Percentiles rank a stretch among this genome's conserved stretches.
Conservation (phyloP, 352 stramenopile genomes). For the Pythium phragmiticola region DNA sequence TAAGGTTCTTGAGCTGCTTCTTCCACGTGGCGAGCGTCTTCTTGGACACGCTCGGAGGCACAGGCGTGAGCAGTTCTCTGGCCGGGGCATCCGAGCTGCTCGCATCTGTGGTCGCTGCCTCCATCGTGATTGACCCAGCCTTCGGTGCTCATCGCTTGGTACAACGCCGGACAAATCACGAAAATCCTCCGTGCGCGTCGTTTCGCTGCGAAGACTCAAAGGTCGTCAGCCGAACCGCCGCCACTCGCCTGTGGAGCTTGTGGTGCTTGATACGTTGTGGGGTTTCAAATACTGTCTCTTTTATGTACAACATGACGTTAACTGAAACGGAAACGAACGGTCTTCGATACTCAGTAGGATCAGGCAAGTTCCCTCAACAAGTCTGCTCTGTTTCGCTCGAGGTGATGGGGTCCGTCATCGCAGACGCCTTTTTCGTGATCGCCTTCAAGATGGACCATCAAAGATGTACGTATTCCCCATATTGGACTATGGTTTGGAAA, state of each 20-base stretch:
- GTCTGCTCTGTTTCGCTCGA: no score
- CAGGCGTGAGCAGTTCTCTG: not conserved
- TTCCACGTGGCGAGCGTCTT: conserved; percentile 37
- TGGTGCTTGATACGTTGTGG: not conserved
- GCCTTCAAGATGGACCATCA: no score
- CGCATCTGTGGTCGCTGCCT: not conserved
- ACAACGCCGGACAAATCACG: no score
- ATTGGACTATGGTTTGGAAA: no score
- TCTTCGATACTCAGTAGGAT: no score
- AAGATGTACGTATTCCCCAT: no score
- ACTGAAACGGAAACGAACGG: not conserved
- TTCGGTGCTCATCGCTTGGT: not conserved
- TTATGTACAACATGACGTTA: not conserved
- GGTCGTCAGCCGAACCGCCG: no score
- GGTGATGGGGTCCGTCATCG: no score
- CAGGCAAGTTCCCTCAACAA: no score
- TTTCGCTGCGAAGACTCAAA: no score
- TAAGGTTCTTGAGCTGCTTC: conserved; percentile 60
- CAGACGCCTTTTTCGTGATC: no score
- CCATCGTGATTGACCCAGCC: not conserved
- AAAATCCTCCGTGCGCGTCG: no score
- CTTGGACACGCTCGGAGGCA: conserved; percentile 18
- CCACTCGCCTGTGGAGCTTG: not conserved
- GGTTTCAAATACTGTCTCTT: not conserved
- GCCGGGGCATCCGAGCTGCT: not conserved